phyloP scores from a whole-genome alignment of 495 filamentous ascomycete species.

The Daldinia grandis region DNA sequence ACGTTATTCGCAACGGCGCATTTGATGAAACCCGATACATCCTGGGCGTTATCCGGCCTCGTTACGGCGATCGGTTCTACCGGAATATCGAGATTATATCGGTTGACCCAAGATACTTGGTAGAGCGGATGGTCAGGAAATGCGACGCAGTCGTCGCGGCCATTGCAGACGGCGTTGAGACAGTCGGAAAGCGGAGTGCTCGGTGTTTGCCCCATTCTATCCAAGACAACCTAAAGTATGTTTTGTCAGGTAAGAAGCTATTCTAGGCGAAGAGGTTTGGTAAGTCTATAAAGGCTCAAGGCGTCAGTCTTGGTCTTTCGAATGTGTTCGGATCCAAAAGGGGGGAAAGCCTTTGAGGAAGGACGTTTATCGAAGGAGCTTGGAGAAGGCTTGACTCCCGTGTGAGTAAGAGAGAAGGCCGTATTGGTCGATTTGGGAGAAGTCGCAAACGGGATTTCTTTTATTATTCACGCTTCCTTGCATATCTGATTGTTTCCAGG shows the following conservation, averaged over 20 bases:
- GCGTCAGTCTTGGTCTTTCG: not conserved
- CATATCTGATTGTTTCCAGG: constrained; percentile 22
- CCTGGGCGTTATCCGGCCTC: constrained; percentile 62
- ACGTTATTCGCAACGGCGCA: constrained; percentile 63
- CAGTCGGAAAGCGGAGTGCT: constrained; percentile 49
- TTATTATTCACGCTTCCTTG: constrained; percentile 24
- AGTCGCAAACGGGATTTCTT: constrained; percentile 28
- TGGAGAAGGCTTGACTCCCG: constrained; percentile 23
- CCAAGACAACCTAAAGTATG: constrained; percentile 9
- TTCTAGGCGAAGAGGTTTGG: constrained; percentile 10
- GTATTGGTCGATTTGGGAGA: constrained; percentile 13
- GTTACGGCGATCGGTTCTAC: constrained; percentile 70
- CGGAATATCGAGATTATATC: constrained; percentile 71
- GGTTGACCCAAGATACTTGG: constrained; percentile 54
- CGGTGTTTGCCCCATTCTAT: constrained; percentile 43
- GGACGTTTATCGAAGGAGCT: constrained; percentile 9
- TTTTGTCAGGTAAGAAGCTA: constrained; percentile 4
- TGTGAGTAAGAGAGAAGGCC: constrained; percentile 12
- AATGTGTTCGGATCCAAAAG: not conserved
- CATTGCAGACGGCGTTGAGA: constrained; percentile 52
- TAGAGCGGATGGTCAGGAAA: constrained; percentile 52
- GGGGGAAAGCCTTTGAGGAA: not conserved
- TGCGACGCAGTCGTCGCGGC: constrained; percentile 52
- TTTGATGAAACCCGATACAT: constrained; percentile 67
- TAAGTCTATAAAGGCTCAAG: constrained; percentile 7